Conservation (phyloP, 164 flowering plant genomes). For the Vitis vinifera region DNA sequence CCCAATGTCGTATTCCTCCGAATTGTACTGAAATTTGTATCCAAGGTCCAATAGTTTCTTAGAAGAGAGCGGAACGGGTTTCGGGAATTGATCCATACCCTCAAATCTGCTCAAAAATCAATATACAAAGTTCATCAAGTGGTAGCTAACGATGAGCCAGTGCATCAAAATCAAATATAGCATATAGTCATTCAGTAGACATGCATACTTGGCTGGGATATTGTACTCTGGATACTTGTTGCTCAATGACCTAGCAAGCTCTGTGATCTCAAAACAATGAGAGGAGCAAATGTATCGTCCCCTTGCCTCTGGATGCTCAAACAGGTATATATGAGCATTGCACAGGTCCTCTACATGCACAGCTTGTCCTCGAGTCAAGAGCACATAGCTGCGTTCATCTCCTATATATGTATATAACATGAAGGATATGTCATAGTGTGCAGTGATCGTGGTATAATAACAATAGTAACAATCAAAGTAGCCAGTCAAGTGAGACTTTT, state of each 20-base stretch:
- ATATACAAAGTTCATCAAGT: no score
- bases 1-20: not conserved
- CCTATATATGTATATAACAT: no score
- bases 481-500: no score
- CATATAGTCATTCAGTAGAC: no score
- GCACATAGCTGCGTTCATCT: no score
- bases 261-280: slow-evolving; percentile 4
- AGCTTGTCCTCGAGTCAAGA: not conserved
- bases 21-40: slow-evolving; percentile 1
- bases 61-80: not conserved
- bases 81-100: not conserved
- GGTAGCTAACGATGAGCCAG: no score
- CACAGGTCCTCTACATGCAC: slow-evolving; percentile 23
- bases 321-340: slow-evolving; percentile 20
- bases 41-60: slow-evolving; percentile 5
- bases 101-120: not conserved
- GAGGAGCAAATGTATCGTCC: slow-evolving; percentile 25
- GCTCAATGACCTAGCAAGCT: slow-evolving; percentile 10
- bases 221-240: slow-evolving; percentile 9
- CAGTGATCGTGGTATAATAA: no score
- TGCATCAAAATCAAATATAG: no score
- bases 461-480: no score
- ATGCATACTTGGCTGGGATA: slow-evolving; percentile 15
- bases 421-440: no score
- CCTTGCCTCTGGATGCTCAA: slow-evolving; percentile 23